Conservation (phyloP, 108 stramenopile genomes). For the Conticribra guillardii region DNA sequence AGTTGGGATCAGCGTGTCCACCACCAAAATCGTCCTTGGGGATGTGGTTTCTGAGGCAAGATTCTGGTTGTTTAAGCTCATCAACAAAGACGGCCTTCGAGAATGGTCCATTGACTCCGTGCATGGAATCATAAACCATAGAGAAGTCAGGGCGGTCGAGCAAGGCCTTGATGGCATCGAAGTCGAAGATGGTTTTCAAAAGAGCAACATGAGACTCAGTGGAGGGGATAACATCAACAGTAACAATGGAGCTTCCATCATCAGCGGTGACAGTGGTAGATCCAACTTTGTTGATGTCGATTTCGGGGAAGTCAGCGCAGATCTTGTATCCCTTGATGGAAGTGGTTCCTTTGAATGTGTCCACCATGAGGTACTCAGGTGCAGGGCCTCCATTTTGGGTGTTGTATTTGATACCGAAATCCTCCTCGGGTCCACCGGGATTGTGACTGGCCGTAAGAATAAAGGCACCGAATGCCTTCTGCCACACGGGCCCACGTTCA, state of each 20-base stretch:
- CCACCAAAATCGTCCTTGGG: constrained; percentile 98
- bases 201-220: constrained; percentile 88
- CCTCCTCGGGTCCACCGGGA: constrained; percentile 99
- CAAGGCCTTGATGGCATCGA: constrained; percentile 91
- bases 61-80: constrained; percentile 87
- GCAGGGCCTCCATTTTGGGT: constrained; percentile 98
- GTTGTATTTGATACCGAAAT: constrained; percentile 99
- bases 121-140: constrained; percentile 98
- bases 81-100: constrained; percentile 95
- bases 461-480: constrained; percentile 97
- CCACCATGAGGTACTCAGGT: constrained; percentile 91
- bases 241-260: constrained; percentile 84
- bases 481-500: constrained; percentile 93
- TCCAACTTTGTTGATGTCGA: constrained; percentile 87
- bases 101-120: constrained; percentile 98
- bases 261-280: constrained; percentile 63
- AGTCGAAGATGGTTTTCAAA: constrained; percentile 97
- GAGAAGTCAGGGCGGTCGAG: constrained; percentile 93
- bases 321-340: constrained; percentile 92
- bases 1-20: constrained; percentile 99
- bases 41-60: constrained; percentile 82
- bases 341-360: constrained; percentile 90
- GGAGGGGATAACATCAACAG: constrained; percentile 90
- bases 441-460: constrained; percentile 99
- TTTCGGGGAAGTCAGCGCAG: constrained; percentile 89